Evolutionary conservation across 2,329 filamentous ascomycete species (phyloP).

Genomic region (Cordyceps cateniannulata): DNA sequence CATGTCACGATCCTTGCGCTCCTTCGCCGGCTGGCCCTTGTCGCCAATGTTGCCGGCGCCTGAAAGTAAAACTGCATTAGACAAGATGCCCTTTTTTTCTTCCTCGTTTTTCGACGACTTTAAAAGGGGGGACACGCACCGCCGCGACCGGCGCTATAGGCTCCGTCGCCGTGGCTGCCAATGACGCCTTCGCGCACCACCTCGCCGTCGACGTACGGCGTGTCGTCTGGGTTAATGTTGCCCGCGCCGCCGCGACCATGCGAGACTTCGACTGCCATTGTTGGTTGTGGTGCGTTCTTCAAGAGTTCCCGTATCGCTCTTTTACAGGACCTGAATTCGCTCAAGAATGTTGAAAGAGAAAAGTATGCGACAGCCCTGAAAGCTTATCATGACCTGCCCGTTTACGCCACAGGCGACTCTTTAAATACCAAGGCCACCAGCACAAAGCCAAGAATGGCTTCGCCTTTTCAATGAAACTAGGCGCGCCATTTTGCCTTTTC

Average conservation of each 20-base stretch:
- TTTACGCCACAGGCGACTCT: not conserved
- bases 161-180: constrained; percentile 52
- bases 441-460: not conserved
- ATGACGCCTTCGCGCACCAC: constrained; percentile 49
- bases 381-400: not conserved
- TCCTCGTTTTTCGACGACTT: too few relatives aligned
- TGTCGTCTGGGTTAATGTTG: constrained; percentile 53
- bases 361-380: not conserved
- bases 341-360: too few relatives aligned
- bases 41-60: constrained; percentile 55
- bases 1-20: constrained; percentile 45
- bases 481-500: not conserved
- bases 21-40: constrained; percentile 28
- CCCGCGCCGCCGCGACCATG: constrained; percentile 57
- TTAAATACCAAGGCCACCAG: not conserved
- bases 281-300: not conserved
- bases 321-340: too few relatives aligned
- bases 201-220: constrained; percentile 55
- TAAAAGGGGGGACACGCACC: constrained; percentile 39
- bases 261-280: constrained; percentile 43
- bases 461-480: not conserved
- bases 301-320: not conserved
- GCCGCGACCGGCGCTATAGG: constrained; percentile 53
- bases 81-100: not conserved
- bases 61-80: constrained; percentile 21